Conservation (phyloP, 345 rosid genomes). For the Toxicodendron radicans region DNA sequence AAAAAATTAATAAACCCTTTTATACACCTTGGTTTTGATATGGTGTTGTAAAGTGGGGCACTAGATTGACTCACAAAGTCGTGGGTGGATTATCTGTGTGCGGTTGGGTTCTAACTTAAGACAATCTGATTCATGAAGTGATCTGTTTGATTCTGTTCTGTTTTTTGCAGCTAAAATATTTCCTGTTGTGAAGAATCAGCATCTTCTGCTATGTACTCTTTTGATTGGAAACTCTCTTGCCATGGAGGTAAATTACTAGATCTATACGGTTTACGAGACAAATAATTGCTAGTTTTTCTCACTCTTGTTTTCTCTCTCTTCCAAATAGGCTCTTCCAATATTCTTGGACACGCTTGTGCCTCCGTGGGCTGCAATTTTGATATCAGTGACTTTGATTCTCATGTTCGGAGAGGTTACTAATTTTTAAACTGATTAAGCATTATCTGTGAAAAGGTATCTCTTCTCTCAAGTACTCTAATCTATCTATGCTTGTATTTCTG, state of each 20-base stretch:
- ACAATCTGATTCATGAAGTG: neutral
- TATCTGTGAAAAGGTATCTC: neutral
- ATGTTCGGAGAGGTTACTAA: conserved; percentile 81
- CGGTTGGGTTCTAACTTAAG: neutral
- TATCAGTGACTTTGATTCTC: conserved; percentile 82
- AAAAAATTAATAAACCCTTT: too few relatives aligned
- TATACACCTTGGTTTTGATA: neutral
- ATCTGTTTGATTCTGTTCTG: conserved; percentile 3
- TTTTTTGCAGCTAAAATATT: conserved; percentile 70
- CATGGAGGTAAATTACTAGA: conserved; percentile 66
- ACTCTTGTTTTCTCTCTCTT: conserved; percentile 12
- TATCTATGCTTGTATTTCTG: conserved; percentile 12
- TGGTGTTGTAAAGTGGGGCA: neutral
- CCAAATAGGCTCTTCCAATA: conserved; percentile 71
- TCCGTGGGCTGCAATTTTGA: conserved; percentile 72
- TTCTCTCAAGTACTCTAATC: neutral
- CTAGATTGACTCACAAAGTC: conserved; percentile 6
- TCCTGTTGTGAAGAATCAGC: conserved; percentile 94
- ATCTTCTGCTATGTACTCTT: conserved; percentile 87
- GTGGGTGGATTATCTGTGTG: neutral
- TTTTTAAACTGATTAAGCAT: neutral
- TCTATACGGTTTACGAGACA: conserved; percentile 1
- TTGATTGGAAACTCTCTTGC: conserved; percentile 90
- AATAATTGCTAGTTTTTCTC: neutral
- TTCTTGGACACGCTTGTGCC: conserved; percentile 85